Evolutionary conservation across 2,329 filamentous ascomycete genomes (phyloP), one percentile per base, ranked within the genome.

Genomic region (Sarocladium kiliense): DNA sequence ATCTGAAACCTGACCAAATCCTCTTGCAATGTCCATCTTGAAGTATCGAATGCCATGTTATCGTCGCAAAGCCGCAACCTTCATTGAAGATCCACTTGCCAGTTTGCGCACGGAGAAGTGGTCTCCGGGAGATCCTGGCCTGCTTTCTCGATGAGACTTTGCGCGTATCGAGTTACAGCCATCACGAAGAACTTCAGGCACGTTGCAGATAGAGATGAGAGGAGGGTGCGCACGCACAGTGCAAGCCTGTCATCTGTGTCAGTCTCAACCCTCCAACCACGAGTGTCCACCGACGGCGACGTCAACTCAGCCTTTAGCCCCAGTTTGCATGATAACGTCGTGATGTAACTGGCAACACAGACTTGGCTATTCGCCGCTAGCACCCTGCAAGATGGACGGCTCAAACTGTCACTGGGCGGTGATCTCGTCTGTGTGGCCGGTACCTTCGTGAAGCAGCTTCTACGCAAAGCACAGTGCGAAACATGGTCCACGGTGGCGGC

Each of bases 51-150:
- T n/a, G n/a, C n/a, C n/a, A n/a, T n/a, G n/a, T n/a, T n/a, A n/a
- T n/a, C n/a, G n/a, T n/a, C n/a, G 37, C 5, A 41, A 6, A 41
- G 5, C 7, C 18, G 10, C 12, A 45, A 16, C 10, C 7, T 23
- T 16, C 41, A 25, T 21, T 45, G 37, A 32, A 14, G 47, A 36
- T 51, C 47, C 47, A 51, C 47, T 51, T 36, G 10, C 47, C 47
- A 51, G 18, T 36, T 36, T 36, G 30, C 30, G 47, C 5, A 18
- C 47, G 47, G 47, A 36, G 47, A 51, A 36, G 3, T 34, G 27
- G 16, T 51, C 47, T 51, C 47, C 47, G 47, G 3, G 6, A 4
- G 30, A 36, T 51, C 18, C 23, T 6, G n/a, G 16, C 3, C 36
- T 23, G 27, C 27, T 16, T 12, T 36, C 10, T 21, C 7, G 26